These are phyloP conservation scores for Microsporum ferrugineum DNA, from an alignment of 2,329 filamentous ascomycete genomes.

Conservation along the genomic window DNA sequence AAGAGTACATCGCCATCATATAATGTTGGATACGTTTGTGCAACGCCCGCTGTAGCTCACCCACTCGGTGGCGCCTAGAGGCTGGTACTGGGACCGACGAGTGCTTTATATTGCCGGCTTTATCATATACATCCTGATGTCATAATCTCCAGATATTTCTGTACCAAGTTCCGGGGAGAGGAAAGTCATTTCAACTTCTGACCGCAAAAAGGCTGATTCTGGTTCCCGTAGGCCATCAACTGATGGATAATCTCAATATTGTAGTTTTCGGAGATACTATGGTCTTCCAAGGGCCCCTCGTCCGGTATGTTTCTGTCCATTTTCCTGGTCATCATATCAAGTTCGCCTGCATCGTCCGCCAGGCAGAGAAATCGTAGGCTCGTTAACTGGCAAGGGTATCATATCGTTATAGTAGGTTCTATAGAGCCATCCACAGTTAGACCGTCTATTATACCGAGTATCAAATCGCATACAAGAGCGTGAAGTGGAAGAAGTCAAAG, in stretches of 20 bases:
- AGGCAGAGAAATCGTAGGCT: too few relatives aligned
- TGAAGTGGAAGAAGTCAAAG: too few relatives aligned
- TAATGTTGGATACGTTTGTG: conserved; percentile 43
- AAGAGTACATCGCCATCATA: conserved; percentile 43
- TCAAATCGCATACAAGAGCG: too few relatives aligned
- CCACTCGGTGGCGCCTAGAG: conserved; percentile 26
- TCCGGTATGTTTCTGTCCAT: neutral
- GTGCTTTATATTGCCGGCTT: conserved; percentile 36
- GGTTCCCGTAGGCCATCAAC: conserved; percentile 25
- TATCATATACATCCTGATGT: conserved; percentile 28
- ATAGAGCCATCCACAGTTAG: too few relatives aligned
- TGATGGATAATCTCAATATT: conserved; percentile 42
- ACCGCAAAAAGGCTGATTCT: too few relatives aligned
- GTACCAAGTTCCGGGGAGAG: conserved; percentile 31
- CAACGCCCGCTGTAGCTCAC: conserved; percentile 40
- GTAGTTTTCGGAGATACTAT: conserved; percentile 26
- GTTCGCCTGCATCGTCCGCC: neutral
- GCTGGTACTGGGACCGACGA: conserved; percentile 38
- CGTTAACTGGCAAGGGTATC: neutral
- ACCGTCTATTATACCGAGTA: too few relatives aligned
- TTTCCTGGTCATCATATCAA: neutral
- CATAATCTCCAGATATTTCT: conserved; percentile 31
- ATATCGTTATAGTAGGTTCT: neutral
- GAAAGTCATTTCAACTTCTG: too few relatives aligned
- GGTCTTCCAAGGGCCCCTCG: neutral